A percentile compares a stretch with the other conserved stretches of the same genome.
Evolutionary conservation across 1,139 yeast genomes (phyloP).

Genomic region (Yamadazyma sp.): DNA sequence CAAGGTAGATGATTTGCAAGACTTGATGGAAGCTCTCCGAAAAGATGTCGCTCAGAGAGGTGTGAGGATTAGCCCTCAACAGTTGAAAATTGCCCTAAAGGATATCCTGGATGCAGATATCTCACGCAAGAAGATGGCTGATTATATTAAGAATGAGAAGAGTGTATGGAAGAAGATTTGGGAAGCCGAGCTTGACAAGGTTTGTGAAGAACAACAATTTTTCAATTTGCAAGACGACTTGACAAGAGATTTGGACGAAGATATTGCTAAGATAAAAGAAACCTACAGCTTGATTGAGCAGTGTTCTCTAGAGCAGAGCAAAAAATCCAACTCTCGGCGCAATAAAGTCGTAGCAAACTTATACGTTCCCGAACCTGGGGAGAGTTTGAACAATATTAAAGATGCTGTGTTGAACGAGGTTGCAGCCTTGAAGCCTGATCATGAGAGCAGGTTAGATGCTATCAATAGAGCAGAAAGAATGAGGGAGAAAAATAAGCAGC

Average conservation of each 20-base stretch:
- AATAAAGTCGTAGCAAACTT: conserved; percentile 41
- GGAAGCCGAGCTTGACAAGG: conserved; percentile 88
- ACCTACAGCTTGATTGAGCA: conserved; percentile 80
- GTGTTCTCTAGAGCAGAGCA: conserved; percentile 76
- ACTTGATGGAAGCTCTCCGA: conserved; percentile 82
- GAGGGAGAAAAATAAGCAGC: conserved; percentile 68
- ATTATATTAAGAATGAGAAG: conserved; percentile 67
- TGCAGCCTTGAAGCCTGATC: conserved; percentile 76
- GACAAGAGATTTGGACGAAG: conserved; percentile 76
- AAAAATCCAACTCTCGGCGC: conserved; percentile 29
- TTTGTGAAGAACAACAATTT: conserved; percentile 92
- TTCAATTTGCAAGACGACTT: conserved; percentile 87
- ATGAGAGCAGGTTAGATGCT: conserved; percentile 81
- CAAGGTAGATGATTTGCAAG: conserved; percentile 88
- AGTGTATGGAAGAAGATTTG: conserved; percentile 89
- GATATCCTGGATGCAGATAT: conserved; percentile 62
- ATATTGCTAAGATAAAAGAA: conserved; percentile 74
- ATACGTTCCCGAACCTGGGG: conserved; percentile 65
- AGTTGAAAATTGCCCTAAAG: conserved; percentile 62
- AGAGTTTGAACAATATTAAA: conserved; percentile 61
- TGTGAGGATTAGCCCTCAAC: conserved; percentile 76
- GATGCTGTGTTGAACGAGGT: conserved; percentile 84
- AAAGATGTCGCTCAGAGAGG: conserved; percentile 94
- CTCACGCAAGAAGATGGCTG: conserved; percentile 54
- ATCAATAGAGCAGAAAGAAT: conserved; percentile 82